phyloP scores from a whole-genome alignment of 768 basidiomycete species.

The Asterophora parasitica region DNA sequence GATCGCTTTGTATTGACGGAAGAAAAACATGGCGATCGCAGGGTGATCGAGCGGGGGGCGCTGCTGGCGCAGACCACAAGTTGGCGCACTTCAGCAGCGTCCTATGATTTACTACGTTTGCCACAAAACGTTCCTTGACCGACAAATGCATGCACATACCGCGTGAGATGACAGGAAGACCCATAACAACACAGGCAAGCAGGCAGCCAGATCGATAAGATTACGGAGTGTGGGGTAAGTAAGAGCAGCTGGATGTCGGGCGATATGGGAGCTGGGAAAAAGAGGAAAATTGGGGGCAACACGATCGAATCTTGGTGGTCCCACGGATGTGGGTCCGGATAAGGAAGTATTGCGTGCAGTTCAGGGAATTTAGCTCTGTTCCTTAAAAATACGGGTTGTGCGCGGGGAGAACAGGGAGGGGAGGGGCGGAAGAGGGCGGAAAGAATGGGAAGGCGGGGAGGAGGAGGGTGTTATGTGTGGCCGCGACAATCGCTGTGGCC shows the following conservation, averaged over 20 bases:
- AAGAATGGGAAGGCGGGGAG: slow-evolving; percentile 15
- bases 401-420: neutral
- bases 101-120: too few species aligned
- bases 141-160: neutral
- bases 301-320: slow-evolving; percentile 17
- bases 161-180: neutral
- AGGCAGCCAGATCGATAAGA: slow-evolving; percentile 10
- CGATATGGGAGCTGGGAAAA: slow-evolving; percentile 7
- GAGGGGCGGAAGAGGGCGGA: slow-evolving; percentile 17
- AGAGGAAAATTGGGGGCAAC: slow-evolving; percentile 5
- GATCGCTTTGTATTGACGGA: slow-evolving; percentile 4
- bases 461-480: slow-evolving; percentile 13
- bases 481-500: slow-evolving; percentile 15
- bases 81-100: too few species aligned
- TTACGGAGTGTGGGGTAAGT: slow-evolving; percentile 12
- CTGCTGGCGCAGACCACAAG: too few species aligned
- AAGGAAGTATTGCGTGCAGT: slow-evolving; percentile 18
- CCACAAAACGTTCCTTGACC: too few species aligned
- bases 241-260: neutral
- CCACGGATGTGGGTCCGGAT: slow-evolving; percentile 15
- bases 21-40: neutral
- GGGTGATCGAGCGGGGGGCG: slow-evolving; percentile 7
- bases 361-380: neutral
- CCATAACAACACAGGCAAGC: neutral
- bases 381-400: neutral